Conservation (phyloP, 257 asterid species). For the Ophiorrhiza pumila region DNA sequence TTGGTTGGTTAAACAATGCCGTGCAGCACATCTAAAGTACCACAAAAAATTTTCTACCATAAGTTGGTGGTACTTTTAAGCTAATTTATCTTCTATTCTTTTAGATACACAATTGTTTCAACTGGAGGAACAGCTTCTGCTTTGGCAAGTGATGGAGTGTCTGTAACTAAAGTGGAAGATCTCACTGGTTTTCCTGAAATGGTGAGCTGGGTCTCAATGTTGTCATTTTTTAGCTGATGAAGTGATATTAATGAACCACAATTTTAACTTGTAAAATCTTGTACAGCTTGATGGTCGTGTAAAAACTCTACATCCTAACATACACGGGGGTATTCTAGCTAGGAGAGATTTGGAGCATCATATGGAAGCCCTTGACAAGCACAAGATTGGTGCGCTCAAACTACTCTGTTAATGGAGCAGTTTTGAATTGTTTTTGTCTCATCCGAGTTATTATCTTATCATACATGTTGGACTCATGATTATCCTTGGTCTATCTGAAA, state of each 20-base stretch:
- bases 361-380: slow-evolving; percentile 79
- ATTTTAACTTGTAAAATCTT: not conserved
- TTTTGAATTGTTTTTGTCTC: not conserved
- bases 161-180: slow-evolving; percentile 93
- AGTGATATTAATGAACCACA: not conserved
- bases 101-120: slow-evolving; percentile 83
- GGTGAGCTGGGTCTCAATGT: slow-evolving; percentile 36
- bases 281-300: slow-evolving; percentile 97
- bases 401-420: not conserved
- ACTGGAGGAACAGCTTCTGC: slow-evolving; percentile 98
- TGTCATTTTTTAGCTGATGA: not conserved
- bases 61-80: not conserved
- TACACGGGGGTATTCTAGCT: slow-evolving; percentile 98
- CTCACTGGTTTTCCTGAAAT: slow-evolving; percentile 90
- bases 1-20: not conserved
- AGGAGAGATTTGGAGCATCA: slow-evolving; percentile 91
- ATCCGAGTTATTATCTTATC: not conserved
- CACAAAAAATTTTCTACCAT: not conserved
- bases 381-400: slow-evolving; percentile 64
- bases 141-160: slow-evolving; percentile 64
- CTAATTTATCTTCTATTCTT: slow-evolving; percentile 7
- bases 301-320: slow-evolving; percentile 85
- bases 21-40: not conserved
- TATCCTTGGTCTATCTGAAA: too few species aligned
- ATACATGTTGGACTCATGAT: not conserved